phyloP scores from a whole-genome alignment of 306 rosid genomes.

The Dryas drummondii region DNA sequence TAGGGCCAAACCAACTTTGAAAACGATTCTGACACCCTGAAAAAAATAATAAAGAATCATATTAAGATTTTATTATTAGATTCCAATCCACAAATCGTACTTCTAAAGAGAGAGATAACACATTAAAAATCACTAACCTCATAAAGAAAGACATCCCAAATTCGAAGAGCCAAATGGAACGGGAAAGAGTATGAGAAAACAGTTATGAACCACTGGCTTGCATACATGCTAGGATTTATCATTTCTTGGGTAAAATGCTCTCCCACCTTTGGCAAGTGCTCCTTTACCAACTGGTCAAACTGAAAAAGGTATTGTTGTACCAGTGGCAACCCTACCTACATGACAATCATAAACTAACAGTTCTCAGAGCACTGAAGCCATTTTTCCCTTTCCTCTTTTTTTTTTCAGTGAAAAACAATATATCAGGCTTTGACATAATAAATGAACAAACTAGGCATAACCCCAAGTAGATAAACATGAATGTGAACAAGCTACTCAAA shows the following conservation, averaged over 20 bases:
- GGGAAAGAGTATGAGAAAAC: constrained; percentile 98
- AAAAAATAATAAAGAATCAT: not conserved
- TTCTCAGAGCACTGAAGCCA: constrained; percentile 20
- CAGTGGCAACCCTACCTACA: constrained; percentile 86
- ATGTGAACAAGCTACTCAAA: not conserved
- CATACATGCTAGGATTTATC: constrained; percentile 99
- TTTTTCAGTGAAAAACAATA: constrained; percentile 5
- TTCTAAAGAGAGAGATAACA: constrained; percentile 7
- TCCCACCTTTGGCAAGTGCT: constrained; percentile 81
- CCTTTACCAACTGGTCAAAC: constrained; percentile 71
- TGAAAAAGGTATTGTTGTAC: constrained; percentile 94
- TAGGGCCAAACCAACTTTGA: constrained; percentile 93
- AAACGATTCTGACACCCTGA: constrained; percentile 93
- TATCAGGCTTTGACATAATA: constrained; percentile 6
- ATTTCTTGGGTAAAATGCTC: constrained; percentile 81
- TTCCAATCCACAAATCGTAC: constrained; percentile 16
- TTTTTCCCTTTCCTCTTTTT: constrained; percentile 1
- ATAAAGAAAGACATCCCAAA: constrained; percentile 93
- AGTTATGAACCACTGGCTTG: constrained; percentile 98
- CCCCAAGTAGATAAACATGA: not conserved
- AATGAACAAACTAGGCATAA: not conserved
- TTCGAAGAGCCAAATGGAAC: constrained; percentile 94
- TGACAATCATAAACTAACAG: constrained; percentile 20
- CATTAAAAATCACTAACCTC: constrained; percentile 61
- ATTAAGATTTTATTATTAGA: not conserved